phyloP scores from a whole-genome alignment of 179 eudicot species.

The Pouteria campechiana region DNA sequence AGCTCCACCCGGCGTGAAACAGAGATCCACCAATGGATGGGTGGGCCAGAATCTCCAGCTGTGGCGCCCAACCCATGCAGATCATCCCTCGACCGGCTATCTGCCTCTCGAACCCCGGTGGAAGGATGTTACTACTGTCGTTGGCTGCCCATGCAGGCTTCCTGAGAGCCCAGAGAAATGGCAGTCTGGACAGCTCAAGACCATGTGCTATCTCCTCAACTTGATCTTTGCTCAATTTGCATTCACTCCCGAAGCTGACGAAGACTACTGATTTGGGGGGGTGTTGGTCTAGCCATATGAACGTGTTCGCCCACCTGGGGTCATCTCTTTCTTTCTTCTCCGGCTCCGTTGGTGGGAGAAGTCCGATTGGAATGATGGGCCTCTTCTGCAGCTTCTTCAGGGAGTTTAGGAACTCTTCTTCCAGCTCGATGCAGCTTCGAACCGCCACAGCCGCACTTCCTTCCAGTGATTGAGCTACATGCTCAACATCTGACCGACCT shows the following conservation, averaged over 20 bases:
- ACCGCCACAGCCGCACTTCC: slow-evolving; percentile 8
- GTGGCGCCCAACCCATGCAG: slow-evolving; percentile 50
- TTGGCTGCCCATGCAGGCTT: no score
- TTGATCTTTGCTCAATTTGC: slow-evolving; percentile 17
- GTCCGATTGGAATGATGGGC: slow-evolving; percentile 24
- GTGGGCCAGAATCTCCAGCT: slow-evolving; percentile 29
- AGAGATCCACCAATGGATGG: slow-evolving; percentile 45
- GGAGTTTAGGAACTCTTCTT: slow-evolving; percentile 22
- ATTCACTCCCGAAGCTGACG: slow-evolving; percentile 39
- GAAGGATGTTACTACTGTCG: slow-evolving; percentile 14
- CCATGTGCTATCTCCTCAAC: slow-evolving; percentile 35
- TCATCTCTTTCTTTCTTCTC: not conserved
- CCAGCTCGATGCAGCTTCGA: no score
- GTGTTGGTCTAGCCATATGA: slow-evolving; percentile 24
- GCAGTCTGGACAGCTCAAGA: slow-evolving; percentile 19
- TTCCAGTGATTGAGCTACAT: not conserved
- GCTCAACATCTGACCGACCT: not conserved
- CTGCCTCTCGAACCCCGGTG: slow-evolving; percentile 30
- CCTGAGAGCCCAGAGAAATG: slow-evolving; percentile 38
- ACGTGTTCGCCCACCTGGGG: slow-evolving; percentile 3
- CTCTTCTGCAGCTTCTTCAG: slow-evolving; percentile 22
- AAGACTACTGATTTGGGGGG: slow-evolving; percentile 26
- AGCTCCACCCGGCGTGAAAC: slow-evolving; percentile 39
- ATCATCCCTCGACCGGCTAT: slow-evolving; percentile 23
- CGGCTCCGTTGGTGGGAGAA: slow-evolving; percentile 10